A percentile compares a stretch with the other conserved stretches of the same genome.
Evolutionary conservation across 441 rosid species (phyloP).

Genomic region (Geranium incanum): DNA sequence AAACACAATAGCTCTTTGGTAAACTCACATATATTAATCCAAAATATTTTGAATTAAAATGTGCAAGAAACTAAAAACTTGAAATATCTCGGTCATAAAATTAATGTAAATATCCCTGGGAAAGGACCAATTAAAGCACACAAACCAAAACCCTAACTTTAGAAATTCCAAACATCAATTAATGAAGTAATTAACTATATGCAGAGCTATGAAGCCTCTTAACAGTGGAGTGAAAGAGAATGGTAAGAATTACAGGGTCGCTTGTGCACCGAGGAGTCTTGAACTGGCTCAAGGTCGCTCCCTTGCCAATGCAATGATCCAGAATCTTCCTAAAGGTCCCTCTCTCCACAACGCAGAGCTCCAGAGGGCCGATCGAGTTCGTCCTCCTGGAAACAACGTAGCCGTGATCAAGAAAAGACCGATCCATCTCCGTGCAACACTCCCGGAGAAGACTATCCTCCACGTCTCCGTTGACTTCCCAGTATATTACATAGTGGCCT

Average conservation of each 20-base stretch:
- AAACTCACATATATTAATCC: too few species aligned
- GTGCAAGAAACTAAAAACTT: too few species aligned
- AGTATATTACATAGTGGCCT: constrained; percentile 76
- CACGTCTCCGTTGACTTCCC: constrained; percentile 69
- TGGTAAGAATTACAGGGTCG: constrained; percentile 47
- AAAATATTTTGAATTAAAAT: too few species aligned
- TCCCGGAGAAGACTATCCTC: constrained; percentile 44
- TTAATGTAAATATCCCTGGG: too few species aligned
- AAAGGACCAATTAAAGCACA: too few species aligned
- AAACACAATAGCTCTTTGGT: too few species aligned
- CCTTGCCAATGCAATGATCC: constrained; percentile 62
- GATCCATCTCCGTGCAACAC: constrained; percentile 67
- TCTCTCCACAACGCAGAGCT: constrained; percentile 50
- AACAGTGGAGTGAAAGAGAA: constrained; percentile 44
- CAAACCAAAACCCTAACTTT: too few species aligned
- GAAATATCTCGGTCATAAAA: too few species aligned
- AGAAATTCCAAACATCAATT: too few species aligned
- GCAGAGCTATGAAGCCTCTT: constrained; percentile 57
- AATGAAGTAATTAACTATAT: constrained; percentile 17
- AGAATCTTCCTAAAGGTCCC: constrained; percentile 72
- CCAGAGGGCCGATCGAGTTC: constrained; percentile 69
- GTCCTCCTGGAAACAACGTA: constrained; percentile 60
- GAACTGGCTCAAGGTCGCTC: constrained; percentile 72
- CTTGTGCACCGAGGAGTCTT: constrained; percentile 76
- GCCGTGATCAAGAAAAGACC: constrained; percentile 67